Evolutionary conservation across 2,329 filamentous ascomycete species (phyloP).

Genomic region (Aureobasidium subglaciale): DNA sequence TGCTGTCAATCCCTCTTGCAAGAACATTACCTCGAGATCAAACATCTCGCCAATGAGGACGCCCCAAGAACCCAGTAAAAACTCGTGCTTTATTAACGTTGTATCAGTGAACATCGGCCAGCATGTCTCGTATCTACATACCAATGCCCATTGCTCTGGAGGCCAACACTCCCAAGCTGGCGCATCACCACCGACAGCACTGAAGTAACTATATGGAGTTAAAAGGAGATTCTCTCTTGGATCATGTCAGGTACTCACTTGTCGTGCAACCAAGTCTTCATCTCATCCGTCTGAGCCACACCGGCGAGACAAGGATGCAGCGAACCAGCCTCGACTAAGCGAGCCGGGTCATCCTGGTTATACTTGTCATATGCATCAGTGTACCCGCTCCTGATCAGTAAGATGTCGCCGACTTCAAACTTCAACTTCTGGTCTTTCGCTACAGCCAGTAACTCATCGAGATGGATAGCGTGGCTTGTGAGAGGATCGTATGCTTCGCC

Average conservation of each 20-base stretch:
- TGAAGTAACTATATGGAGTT: conserved; percentile 42
- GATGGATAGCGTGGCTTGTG: conserved; percentile 36
- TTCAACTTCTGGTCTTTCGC: conserved; percentile 52
- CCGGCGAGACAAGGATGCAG: background rate
- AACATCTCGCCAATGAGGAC: conserved; percentile 51
- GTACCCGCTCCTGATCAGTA: conserved; percentile 58
- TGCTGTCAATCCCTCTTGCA: conserved; percentile 3
- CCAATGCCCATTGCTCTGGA: background rate
- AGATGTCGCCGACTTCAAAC: conserved; percentile 48
- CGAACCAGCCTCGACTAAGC: background rate
- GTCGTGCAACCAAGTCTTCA: conserved; percentile 31
- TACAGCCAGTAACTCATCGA: conserved; percentile 47
- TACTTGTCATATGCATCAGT: conserved; percentile 53
- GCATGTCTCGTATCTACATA: background rate
- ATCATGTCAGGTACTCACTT: background rate
- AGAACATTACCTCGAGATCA: conserved; percentile 41
- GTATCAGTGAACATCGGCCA: background rate
- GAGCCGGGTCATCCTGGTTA: conserved; percentile 16
- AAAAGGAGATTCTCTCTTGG: background rate
- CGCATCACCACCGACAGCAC: conserved; percentile 57
- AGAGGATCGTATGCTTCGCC: conserved; percentile 37
- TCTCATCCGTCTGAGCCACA: background rate
- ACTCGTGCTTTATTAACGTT: conserved; percentile 34
- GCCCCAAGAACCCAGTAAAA: conserved; percentile 45
- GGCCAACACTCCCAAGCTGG: conserved; percentile 51